Evolutionary conservation across 345 rosid genomes (phyloP).

Genomic region (Arabis hirsuta): DNA sequence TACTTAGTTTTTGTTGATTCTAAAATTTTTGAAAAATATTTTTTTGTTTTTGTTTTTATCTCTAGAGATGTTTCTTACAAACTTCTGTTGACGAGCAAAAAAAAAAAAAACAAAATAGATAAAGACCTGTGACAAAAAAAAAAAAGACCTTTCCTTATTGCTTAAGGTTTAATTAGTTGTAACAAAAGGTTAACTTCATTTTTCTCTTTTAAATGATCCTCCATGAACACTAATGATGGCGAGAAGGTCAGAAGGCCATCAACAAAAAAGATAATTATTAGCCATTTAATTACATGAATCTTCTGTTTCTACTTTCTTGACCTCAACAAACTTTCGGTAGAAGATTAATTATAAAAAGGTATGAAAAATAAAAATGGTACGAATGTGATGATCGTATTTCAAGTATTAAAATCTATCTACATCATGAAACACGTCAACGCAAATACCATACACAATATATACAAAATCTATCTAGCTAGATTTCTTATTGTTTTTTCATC

Average conservation of each 20-base stretch:
- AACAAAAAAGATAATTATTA: not conserved
- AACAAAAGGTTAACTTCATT: not conserved
- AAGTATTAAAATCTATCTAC: not conserved
- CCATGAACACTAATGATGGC: slow-evolving; percentile 25
- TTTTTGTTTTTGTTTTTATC: not conserved
- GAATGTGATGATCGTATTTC: slow-evolving; percentile 19
- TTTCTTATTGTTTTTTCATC: no score
- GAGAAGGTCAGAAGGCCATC: slow-evolving; percentile 25
- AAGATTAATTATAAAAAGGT: slow-evolving; percentile 28
- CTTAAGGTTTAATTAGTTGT: slow-evolving; percentile 16
- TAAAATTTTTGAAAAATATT: no score
- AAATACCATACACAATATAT: not conserved
- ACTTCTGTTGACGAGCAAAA: not conserved
- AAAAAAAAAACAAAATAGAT: no score
- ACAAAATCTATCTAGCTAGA: no score
- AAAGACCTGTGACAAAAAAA: not conserved
- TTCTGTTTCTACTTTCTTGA: slow-evolving; percentile 28
- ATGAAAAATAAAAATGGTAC: not conserved
- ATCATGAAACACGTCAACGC: slow-evolving; percentile 20
- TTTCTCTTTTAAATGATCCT: not conserved
- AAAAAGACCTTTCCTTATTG: slow-evolving; percentile 9
- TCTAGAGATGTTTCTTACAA: not conserved
- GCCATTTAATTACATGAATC: slow-evolving; percentile 12
- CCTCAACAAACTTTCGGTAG: slow-evolving; percentile 38
- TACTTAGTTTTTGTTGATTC: no score